These are phyloP conservation scores for Nephelium lappaceum DNA, from an alignment of 345 rosid genomes.

Conservation along the genomic window DNA sequence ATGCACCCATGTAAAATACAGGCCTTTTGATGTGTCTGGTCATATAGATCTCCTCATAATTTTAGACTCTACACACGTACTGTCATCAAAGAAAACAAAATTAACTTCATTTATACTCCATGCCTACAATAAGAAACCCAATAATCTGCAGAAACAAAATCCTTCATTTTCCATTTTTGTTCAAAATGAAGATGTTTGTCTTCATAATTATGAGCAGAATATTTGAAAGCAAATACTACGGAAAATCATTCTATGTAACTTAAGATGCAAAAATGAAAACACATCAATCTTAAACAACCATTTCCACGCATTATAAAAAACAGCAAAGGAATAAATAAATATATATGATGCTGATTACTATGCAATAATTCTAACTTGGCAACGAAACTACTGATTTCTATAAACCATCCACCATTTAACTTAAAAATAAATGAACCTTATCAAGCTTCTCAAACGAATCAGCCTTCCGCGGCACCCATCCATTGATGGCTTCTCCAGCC, in stretches of 20 bases:
- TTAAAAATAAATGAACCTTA: slow-evolving; percentile 54
- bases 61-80: neutral
- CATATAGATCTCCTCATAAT: neutral
- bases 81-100: neutral
- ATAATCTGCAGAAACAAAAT: neutral
- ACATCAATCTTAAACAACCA: no score
- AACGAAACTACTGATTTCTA: neutral
- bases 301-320: neutral
- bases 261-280: neutral
- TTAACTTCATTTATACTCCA: neutral
- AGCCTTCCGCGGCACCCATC: slow-evolving; percentile 90
- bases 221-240: neutral
- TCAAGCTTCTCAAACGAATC: slow-evolving; percentile 94
- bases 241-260: neutral
- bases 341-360: neutral
- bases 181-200: neutral
- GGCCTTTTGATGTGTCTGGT: neutral
- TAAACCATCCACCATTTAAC: slow-evolving; percentile 7
- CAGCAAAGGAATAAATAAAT: neutral
- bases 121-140: neutral
- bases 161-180: no score
- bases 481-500: slow-evolving; percentile 97
- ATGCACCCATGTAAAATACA: neutral
- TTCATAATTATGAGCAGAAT: neutral
- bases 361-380: neutral